These are phyloP conservation scores for Mimosa bimucronata DNA, from an alignment of 306 rosid genomes.

Conservation along the genomic window DNA sequence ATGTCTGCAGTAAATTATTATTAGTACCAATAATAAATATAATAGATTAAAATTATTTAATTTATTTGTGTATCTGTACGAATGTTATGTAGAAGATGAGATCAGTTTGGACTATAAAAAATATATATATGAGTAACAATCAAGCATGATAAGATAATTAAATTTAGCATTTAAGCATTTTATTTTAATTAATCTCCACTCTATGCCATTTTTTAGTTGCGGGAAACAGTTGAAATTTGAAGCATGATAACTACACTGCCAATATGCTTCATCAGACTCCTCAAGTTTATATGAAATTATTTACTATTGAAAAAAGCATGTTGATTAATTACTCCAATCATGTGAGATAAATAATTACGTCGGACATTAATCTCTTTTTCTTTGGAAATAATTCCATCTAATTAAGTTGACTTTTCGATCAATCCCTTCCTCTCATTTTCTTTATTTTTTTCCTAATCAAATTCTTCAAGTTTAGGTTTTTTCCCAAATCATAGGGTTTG, in stretches of 20 bases:
- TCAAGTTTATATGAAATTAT: background rate
- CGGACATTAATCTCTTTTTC: background rate
- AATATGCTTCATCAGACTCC: background rate
- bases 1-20: background rate
- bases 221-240: background rate
- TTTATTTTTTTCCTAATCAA: background rate
- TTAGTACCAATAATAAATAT: background rate
- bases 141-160: background rate
- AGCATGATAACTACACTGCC: background rate
- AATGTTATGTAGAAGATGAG: background rate
- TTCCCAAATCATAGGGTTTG: background rate
- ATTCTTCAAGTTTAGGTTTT: background rate
- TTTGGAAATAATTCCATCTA: background rate
- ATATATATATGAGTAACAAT: background rate
- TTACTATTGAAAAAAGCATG: background rate
- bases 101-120: background rate
- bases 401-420: constrained; percentile 7
- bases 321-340: constrained; percentile 2
- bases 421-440: background rate
- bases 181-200: background rate
- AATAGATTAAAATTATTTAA: background rate
- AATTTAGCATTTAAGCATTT: background rate
- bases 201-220: background rate
- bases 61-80: background rate
- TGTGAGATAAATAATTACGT: background rate